Percentiles rank a stretch among this genome's conserved stretches.
Evolutionary conservation across 2,329 filamentous ascomycete species (phyloP).

Genomic region (Monosporascus sp.): DNA sequence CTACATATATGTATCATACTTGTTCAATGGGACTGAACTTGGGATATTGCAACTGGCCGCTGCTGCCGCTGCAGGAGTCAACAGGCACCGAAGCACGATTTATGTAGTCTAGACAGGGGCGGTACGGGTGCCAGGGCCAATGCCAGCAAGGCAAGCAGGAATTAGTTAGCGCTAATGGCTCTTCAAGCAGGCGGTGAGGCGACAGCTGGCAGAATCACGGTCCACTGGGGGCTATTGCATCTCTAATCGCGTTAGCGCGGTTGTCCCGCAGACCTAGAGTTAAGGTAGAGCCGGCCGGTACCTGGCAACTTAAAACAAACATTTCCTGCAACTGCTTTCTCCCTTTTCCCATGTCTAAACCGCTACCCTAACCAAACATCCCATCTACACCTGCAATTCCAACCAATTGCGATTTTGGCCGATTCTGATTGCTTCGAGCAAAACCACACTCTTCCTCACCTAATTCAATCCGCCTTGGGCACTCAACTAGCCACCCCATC

Average conservation of each 20-base stretch:
- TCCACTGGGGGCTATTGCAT: background rate
- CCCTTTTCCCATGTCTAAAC: background rate
- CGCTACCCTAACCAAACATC: slow-evolving; percentile 12
- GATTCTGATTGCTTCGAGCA: slow-evolving; percentile 7
- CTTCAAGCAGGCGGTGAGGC: background rate
- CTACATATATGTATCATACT: too few species aligned
- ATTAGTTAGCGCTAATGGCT: background rate
- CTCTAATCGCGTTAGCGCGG: background rate
- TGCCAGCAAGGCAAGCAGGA: too few species aligned
- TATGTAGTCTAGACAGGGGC: too few species aligned
- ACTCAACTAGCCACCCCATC: slow-evolving; percentile 4
- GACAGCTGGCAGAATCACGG: background rate
- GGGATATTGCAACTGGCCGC: too few species aligned
- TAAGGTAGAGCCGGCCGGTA: background rate
- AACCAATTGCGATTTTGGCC: slow-evolving; percentile 16
- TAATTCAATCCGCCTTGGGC: background rate
- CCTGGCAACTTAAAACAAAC: background rate
- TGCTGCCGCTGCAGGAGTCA: too few species aligned
- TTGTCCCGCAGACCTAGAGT: background rate
- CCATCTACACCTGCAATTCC: slow-evolving; percentile 14
- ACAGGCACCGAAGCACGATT: too few species aligned
- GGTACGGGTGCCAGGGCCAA: too few species aligned
- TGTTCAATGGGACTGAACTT: too few species aligned
- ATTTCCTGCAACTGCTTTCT: too few species aligned
- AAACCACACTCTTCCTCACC: slow-evolving; percentile 6